These are phyloP conservation scores for Iris pallida DNA, from an alignment of 116 monocot species.

Conservation along the genomic window DNA sequence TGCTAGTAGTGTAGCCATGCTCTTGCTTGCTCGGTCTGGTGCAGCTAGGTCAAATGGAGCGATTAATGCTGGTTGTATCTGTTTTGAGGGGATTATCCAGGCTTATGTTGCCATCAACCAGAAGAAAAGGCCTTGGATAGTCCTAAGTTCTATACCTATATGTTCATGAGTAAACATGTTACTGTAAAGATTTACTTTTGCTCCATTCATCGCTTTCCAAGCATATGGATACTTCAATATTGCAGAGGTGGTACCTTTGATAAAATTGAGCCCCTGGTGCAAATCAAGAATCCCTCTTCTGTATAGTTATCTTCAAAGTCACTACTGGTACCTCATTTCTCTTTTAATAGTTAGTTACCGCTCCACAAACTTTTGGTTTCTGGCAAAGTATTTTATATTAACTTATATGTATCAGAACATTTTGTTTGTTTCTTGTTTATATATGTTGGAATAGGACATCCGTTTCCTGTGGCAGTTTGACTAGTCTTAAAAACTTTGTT, in stretches of 20 bases:
- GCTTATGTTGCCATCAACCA: slow-evolving; percentile 35
- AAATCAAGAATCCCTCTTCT: slow-evolving; percentile 56
- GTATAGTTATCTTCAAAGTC: slow-evolving; percentile 84
- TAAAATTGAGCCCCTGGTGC: slow-evolving; percentile 78
- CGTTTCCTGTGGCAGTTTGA: too few relatives aligned
- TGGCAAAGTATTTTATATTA: not conserved
- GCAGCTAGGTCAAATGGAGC: slow-evolving; percentile 86
- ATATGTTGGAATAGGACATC: too few relatives aligned
- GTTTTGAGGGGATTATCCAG: slow-evolving; percentile 54
- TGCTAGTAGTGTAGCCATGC: slow-evolving; percentile 41
- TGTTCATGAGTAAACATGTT: too few relatives aligned
- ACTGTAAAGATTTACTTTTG: not conserved
- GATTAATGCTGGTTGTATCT: slow-evolving; percentile 92
- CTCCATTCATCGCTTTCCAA: slow-evolving; percentile 76
- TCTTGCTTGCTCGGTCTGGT: slow-evolving; percentile 73
- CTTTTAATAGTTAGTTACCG: not conserved
- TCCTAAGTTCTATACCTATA: not conserved
- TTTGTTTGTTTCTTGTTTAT: too few relatives aligned
- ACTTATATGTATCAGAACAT: not conserved
- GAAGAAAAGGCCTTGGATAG: slow-evolving; percentile 44
- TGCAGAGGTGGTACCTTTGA: slow-evolving; percentile 30
- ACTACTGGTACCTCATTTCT: slow-evolving; percentile 69
- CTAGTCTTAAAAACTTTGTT: too few relatives aligned
- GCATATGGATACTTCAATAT: slow-evolving; percentile 74
- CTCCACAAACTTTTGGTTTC: not conserved